Percentiles rank a stretch among this genome's conserved stretches.
These are phyloP conservation scores for Immersiella caudata DNA, from an alignment of 495 filamentous ascomycete genomes.

Conservation along the genomic window DNA sequence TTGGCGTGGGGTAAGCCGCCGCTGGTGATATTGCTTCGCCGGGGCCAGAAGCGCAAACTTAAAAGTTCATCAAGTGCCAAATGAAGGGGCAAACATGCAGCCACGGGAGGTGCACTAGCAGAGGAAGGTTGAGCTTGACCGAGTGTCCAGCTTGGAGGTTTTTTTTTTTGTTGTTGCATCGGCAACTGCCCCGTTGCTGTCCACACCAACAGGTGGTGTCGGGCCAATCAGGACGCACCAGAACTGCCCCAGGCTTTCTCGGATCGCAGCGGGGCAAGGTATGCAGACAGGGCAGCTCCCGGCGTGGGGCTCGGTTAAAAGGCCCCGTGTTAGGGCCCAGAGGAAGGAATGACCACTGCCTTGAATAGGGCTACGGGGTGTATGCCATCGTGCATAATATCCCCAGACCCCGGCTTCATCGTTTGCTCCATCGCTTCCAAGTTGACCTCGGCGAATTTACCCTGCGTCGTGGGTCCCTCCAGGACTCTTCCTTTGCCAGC, in stretches of 20 bases:
- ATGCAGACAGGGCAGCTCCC: neutral
- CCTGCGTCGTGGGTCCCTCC: neutral
- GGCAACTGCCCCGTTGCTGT: constrained; percentile 1
- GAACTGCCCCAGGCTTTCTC: neutral
- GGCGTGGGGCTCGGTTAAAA: neutral
- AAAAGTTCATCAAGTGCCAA: neutral
- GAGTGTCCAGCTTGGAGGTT: neutral
- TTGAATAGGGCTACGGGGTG: neutral
- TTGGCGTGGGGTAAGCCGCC: neutral
- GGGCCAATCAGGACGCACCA: neutral
- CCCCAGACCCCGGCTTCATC: neutral
- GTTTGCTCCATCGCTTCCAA: neutral
- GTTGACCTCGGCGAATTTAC: neutral
- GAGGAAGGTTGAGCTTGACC: neutral
- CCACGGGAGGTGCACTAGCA: neutral
- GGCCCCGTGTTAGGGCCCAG: neutral
- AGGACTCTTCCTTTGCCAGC: neutral
- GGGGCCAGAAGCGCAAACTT: constrained; percentile 16
- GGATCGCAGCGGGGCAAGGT: neutral
- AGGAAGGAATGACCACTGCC: constrained; percentile 10
- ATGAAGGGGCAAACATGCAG: neutral
- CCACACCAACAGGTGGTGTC: neutral
- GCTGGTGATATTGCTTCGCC: constrained; percentile 18
- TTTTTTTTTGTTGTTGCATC: constrained; percentile 1
- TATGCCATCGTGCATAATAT: constrained; percentile 16